Conservation (phyloP, 2,329 filamentous ascomycete genomes). For the Cordyceps militaris region DNA sequence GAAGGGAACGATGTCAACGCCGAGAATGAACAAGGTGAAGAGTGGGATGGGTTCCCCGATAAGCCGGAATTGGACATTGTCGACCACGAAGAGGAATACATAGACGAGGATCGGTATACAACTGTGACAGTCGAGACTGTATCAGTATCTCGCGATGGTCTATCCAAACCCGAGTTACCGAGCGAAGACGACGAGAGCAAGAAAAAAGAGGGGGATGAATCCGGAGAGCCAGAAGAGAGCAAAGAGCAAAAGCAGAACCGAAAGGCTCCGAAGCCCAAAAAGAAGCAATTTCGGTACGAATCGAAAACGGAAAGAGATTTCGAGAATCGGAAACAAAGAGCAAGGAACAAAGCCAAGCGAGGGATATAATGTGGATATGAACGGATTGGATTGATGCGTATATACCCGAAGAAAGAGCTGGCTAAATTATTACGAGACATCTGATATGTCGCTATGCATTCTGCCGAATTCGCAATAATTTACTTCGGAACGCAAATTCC, state of each 20-base stretch:
- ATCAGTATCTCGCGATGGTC: constrained; percentile 65
- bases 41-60: constrained; percentile 62
- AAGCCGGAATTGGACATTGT: constrained; percentile 43
- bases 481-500: not conserved
- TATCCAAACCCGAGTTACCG: constrained; percentile 46
- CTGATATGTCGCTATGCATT: constrained; percentile 10
- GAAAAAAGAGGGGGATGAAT: constrained; percentile 24
- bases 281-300: constrained; percentile 90
- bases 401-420: constrained; percentile 13
- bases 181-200: constrained; percentile 28
- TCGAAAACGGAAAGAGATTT: constrained; percentile 77
- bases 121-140: constrained; percentile 92
- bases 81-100: constrained; percentile 85
- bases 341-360: constrained; percentile 45
- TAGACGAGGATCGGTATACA: constrained; percentile 93
- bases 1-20: constrained; percentile 31
- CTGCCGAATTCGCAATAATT: constrained; percentile 9
- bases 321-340: constrained; percentile 61
- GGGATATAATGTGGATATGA: not conserved
- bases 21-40: constrained; percentile 36
- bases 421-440: constrained; percentile 13
- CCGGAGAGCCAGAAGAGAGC: constrained; percentile 17
- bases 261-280: constrained; percentile 60
- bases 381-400: constrained; percentile 2
- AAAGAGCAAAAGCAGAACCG: constrained; percentile 11